Base-by-base conservation (phyloP, 352 stramenopile species). In the Pythium periplocum region DNA sequence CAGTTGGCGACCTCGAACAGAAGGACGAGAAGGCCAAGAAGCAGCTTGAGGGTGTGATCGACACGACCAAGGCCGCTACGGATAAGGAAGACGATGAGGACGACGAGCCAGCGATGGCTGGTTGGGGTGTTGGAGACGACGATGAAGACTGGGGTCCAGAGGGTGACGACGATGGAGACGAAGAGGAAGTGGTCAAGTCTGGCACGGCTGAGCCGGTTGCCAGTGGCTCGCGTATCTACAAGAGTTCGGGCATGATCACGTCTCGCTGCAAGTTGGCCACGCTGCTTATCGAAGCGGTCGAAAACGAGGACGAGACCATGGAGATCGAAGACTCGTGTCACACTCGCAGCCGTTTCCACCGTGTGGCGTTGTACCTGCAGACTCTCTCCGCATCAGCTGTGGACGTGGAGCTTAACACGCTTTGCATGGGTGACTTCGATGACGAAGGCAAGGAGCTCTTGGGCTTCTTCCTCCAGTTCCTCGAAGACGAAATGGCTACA, bases 391-490 rank as follows among this genome's bases (percentile, higher is more conserved):
- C 79, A 4, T 87, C 79, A 3, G 75, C 72, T 1, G 78, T 89
- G 42, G 83, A 90, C 41, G 78, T 93, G 2, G 83, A 93, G 59
- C 69, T 93, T 66, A 90, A 80, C 53, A 93, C 76, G 49, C 48
- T 93, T 48, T 93, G 83, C 64, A 87, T 93, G 78, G 83, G 83
- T 48, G 74, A 85, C 42, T 90, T 93, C 46, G 83, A 93, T 39
- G 69, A 71, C 17, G 76, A 90, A 35, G 83, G 83, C 55, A 88
- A 88, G 62, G 62, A 62, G 38, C 51, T 88, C 9, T 45, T 93
- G 17, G 69, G 65, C 38, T 68, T 71, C 48, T 91, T 93, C 57
- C 56, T 93, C 31, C 59, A 64, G 33, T 90, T 87, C 38, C 35
- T 93, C 32, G 68, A 75, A 35, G 71, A 78, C 12, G 77, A 88